Evolutionary conservation across 176 grass and related monocot genomes (phyloP).

Genomic region (Juncus effusus): DNA sequence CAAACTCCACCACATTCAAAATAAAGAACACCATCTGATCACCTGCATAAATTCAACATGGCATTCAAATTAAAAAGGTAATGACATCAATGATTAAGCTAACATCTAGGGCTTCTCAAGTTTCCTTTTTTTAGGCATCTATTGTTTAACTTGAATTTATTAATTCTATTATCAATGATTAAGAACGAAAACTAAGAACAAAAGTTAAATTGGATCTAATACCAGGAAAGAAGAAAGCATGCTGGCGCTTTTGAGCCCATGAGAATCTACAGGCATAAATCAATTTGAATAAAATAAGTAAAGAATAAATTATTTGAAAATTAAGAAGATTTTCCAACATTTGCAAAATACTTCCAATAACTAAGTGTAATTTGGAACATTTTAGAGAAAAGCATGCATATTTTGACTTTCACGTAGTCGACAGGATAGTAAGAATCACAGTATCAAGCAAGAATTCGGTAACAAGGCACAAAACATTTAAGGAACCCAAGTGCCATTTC

Average conservation of each 20-base stretch:
- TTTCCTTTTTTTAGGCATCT: background rate
- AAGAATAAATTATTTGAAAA: too few relatives aligned
- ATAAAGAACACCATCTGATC: conserved; percentile 75
- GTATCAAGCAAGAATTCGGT: background rate
- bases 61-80: background rate
- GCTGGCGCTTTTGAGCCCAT: conserved; percentile 59
- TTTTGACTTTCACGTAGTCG: too few relatives aligned
- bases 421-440: too few relatives aligned
- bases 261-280: conserved; percentile 44
- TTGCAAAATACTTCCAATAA: too few relatives aligned
- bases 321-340: too few relatives aligned
- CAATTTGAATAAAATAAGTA: too few relatives aligned
- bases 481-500: background rate
- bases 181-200: background rate
- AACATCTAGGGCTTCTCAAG: background rate
- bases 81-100: background rate
- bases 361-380: too few relatives aligned
- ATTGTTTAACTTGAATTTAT: background rate
- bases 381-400: too few relatives aligned
- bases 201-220: background rate
- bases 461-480: background rate
- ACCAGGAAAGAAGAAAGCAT: conserved; percentile 57
- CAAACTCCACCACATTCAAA: conserved; percentile 41
- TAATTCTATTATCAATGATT: background rate
- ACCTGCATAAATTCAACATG: conserved; percentile 31